Base-by-base conservation (phyloP, 2,329 filamentous ascomycete genomes). In the Talaromyces sp. region DNA sequence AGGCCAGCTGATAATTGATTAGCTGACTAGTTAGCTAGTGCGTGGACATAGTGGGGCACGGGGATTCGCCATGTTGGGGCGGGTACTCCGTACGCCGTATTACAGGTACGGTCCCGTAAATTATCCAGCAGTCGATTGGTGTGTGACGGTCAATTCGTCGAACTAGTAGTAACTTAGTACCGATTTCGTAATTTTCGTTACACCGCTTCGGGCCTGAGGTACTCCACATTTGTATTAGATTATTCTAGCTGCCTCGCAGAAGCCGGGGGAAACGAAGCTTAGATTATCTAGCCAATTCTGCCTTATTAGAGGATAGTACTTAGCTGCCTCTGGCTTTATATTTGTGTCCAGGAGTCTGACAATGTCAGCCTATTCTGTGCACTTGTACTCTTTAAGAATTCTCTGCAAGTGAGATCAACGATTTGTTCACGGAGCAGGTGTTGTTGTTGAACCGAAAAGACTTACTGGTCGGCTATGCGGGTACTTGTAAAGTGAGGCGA, bases 1-100 rank as follows among this genome's bases (percentile, higher is more conserved):
- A 63, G 43, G 25, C 43, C 50, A 53, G 43, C 40, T 55, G 43
- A 59, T 54, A 59, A 53, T 41, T 41, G 57, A 53, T 48, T 54
- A 40, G 51, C 51, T 48, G 57, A 59, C 55, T 54, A 48, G 50
- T 59, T 54, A 48, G 50, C 41, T 28, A 40, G 41, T 45, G 41
- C 22, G 22, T 45, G 41, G 22, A 28, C 22, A 28, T 21, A 40
- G 51, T 58, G 57, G 57, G 39, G 57, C 57, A 36, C 53, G 28
- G 31, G 39, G 25, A 33, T 37, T 55, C 25, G 53, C 56, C 41
- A 50, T 53, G 48, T 58, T 58, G 48, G 56, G 48, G 56, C 40
- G 48, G 56, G 35, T 25, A 28, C 8, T 22, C 37, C 28, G 41
- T 46, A 48, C 9, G 3, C 15, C 7, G 28, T 46, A 48, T 48